These are phyloP conservation scores for Glutinoglossum americanum DNA, from an alignment of 495 filamentous ascomycete genomes.

Conservation along the genomic window DNA sequence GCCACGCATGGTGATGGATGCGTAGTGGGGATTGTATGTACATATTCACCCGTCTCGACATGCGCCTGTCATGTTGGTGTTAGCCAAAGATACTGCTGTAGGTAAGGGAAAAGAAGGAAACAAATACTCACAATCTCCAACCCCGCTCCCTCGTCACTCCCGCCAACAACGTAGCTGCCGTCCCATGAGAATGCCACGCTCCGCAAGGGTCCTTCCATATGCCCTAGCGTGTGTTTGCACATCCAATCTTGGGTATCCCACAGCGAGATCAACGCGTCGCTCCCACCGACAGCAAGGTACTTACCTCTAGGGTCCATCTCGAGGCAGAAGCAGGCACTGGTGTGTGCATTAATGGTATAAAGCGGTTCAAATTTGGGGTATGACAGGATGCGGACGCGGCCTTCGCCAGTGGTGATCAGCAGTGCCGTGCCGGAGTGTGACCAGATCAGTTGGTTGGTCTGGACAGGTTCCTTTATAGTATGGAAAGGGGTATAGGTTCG, in stretches of 20 bases:
- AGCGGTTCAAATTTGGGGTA: slow-evolving; percentile 27
- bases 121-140: slow-evolving; percentile 15
- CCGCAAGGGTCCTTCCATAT: slow-evolving; percentile 54
- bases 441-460: slow-evolving; percentile 70
- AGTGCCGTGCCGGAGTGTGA: slow-evolving; percentile 50
- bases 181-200: slow-evolving; percentile 84
- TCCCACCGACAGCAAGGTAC: slow-evolving; percentile 72
- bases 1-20: slow-evolving; percentile 37
- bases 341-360: slow-evolving; percentile 61
- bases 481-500: slow-evolving; percentile 17
- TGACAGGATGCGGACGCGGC: slow-evolving; percentile 56
- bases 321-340: slow-evolving; percentile 49
- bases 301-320: slow-evolving; percentile 53
- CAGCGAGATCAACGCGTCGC: slow-evolving; percentile 68
- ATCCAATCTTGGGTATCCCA: slow-evolving; percentile 93
- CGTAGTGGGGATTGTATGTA: slow-evolving; percentile 54
- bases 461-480: slow-evolving; percentile 37
- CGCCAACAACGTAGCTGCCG: slow-evolving; percentile 67
- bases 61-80: slow-evolving; percentile 29
- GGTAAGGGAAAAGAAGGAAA: background rate
- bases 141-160: slow-evolving; percentile 49
- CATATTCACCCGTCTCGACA: slow-evolving; percentile 68
- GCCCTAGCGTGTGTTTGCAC: slow-evolving; percentile 54
- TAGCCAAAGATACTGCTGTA: background rate
- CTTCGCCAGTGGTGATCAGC: slow-evolving; percentile 67